These are phyloP conservation scores for Pneumocystis wakefieldiae DNA, from an alignment of 1,139 yeast genomes.

Conservation along the genomic window DNA sequence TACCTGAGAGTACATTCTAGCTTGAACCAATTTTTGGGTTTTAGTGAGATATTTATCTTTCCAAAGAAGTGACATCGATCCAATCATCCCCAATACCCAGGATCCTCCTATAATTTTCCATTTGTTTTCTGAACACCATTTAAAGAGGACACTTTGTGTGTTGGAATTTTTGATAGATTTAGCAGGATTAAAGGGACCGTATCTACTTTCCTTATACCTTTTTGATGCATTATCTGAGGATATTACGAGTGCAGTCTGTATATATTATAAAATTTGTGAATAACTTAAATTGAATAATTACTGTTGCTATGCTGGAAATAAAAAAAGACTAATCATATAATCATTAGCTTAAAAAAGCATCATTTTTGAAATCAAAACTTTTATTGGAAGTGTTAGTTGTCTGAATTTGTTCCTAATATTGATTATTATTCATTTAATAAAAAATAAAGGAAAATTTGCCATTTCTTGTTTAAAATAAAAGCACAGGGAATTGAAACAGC, in stretches of 20 bases:
- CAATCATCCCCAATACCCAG: conserved; percentile 80
- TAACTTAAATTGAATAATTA: neutral
- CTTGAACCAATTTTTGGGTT: conserved; percentile 79
- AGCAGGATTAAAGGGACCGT: neutral
- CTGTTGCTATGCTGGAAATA: neutral
- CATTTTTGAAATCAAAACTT: neutral
- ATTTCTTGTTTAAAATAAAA: neutral
- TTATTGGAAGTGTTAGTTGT: neutral
- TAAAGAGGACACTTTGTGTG: neutral
- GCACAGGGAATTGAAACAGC: neutral
- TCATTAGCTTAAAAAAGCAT: neutral
- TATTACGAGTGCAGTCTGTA: neutral
- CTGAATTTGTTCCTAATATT: neutral
- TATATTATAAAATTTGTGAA: neutral
- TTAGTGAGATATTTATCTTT: conserved; percentile 62
- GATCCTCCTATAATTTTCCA: conserved; percentile 62
- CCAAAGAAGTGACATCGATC: conserved; percentile 66
- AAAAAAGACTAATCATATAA: neutral
- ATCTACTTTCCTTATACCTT: neutral
- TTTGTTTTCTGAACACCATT: conserved; percentile 33
- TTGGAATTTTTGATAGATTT: neutral
- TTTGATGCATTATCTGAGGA: neutral
- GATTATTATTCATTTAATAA: neutral
- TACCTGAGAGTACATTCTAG: conserved; percentile 89
- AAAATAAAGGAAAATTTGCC: neutral